Conservation (phyloP, 208 protist genomes). For the Crithidia expoeki region DNA sequence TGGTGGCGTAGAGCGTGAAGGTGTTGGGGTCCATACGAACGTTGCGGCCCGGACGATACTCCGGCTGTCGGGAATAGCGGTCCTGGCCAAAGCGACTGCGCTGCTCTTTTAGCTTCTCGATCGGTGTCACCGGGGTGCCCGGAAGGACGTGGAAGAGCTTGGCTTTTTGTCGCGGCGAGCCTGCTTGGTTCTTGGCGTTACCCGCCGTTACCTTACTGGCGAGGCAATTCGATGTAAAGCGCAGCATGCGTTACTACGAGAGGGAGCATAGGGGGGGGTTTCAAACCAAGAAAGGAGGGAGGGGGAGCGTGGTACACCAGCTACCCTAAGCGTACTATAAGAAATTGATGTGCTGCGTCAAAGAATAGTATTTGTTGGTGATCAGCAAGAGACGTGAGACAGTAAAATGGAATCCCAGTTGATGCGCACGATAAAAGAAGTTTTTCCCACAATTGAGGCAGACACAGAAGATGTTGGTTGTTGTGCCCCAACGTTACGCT, state of each 20-base stretch:
- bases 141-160: conserved; percentile 83
- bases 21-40: conserved; percentile 84
- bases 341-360: too few relatives aligned
- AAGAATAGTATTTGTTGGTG: too few relatives aligned
- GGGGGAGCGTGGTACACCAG: too few relatives aligned
- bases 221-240: conserved; percentile 20
- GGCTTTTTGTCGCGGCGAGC: conserved; percentile 54
- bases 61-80: conserved; percentile 72
- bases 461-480: too few relatives aligned
- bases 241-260: conserved; percentile 47
- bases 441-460: too few relatives aligned
- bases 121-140: conserved; percentile 71
- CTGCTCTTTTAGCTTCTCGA: conserved; percentile 86
- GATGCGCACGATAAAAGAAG: too few relatives aligned
- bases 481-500: too few relatives aligned
- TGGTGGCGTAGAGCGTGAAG: conserved; percentile 82
- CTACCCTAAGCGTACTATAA: too few relatives aligned
- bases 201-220: conserved; percentile 85
- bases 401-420: too few relatives aligned
- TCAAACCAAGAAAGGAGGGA: conserved; percentile 1
- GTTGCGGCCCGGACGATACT: conserved; percentile 75
- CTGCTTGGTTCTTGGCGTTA: conserved; percentile 84
- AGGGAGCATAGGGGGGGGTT: neutral
- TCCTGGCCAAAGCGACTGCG: conserved; percentile 76
- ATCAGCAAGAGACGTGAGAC: too few relatives aligned